Conservation (phyloP, 768 basidiomycete species). For the Termitomyces sp. region DNA sequence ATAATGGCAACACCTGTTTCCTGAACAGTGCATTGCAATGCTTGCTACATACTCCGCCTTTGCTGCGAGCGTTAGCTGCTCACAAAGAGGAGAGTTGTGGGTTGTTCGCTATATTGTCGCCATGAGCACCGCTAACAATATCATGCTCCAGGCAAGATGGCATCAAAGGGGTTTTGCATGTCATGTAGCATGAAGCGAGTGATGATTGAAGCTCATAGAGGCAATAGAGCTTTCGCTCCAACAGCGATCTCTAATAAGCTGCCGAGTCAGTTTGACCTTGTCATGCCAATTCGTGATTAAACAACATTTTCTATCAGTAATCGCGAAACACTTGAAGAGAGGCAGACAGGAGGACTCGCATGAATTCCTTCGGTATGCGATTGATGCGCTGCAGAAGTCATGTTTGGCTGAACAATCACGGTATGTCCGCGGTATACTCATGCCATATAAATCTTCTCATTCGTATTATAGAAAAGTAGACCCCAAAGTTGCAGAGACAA, state of each 20-base stretch:
- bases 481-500: slow-evolving; percentile 70
- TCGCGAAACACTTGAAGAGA: slow-evolving; percentile 85
- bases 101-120: slow-evolving; percentile 22
- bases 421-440: slow-evolving; percentile 36
- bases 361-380: slow-evolving; percentile 92
- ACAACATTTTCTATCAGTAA: slow-evolving; percentile 40
- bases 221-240: slow-evolving; percentile 54
- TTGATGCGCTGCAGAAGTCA: slow-evolving; percentile 86
- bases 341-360: slow-evolving; percentile 98
- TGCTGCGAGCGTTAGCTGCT: slow-evolving; percentile 54
- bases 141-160: slow-evolving; percentile 28
- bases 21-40: slow-evolving; percentile 94
- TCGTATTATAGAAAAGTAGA: slow-evolving; percentile 53
- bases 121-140: slow-evolving; percentile 1
- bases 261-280: slow-evolving; percentile 44
- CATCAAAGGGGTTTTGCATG: slow-evolving; percentile 68
- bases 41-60: slow-evolving; percentile 86
- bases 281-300: not conserved
- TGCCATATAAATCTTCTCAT: not conserved
- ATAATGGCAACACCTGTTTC: slow-evolving; percentile 94
- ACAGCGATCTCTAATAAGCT: slow-evolving; percentile 60
- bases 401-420: slow-evolving; percentile 67
- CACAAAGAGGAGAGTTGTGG: slow-evolving; percentile 58
- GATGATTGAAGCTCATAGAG: slow-evolving; percentile 45
- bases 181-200: slow-evolving; percentile 61